phyloP scores from a whole-genome alignment of 208 protist species.

The Trypanosoma cruzi region DNA sequence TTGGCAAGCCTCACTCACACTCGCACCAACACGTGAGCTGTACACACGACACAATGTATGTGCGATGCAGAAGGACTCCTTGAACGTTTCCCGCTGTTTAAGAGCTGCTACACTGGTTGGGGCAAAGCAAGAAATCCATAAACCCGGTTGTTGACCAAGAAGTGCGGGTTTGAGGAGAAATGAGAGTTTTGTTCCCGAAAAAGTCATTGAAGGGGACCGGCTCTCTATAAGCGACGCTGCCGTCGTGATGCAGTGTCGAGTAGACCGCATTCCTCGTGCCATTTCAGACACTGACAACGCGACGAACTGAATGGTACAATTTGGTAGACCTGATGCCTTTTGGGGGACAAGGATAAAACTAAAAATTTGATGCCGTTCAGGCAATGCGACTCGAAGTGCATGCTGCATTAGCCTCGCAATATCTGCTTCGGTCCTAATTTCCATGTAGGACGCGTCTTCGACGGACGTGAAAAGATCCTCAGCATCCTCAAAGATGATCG shows the following conservation, averaged over 20 bases:
- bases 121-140: conserved; percentile 75
- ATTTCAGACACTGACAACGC: conserved; percentile 66
- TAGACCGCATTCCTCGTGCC: conserved; percentile 57
- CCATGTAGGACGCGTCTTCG: conserved; percentile 55
- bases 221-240: conserved; percentile 64
- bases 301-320: conserved; percentile 82
- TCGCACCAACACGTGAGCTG: conserved; percentile 43
- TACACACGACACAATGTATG: conserved; percentile 55
- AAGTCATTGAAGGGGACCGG: conserved; percentile 47
- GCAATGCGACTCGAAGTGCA: conserved; percentile 6
- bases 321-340: conserved; percentile 29
- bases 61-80: conserved; percentile 71
- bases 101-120: conserved; percentile 38
- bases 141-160: conserved; percentile 58
- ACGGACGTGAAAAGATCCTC: conserved; percentile 70
- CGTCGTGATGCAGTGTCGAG: conserved; percentile 64
- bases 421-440: conserved; percentile 27
- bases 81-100: conserved; percentile 58
- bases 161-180: conserved; percentile 76
- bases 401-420: conserved; percentile 17
- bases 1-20: conserved; percentile 1
- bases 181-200: conserved; percentile 56
- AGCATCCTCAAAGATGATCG: conserved; percentile 66
- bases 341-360: conserved; percentile 63
- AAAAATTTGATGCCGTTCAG: conserved; percentile 47